A percentile compares a stretch with the other conserved stretches of the same genome.
These are phyloP conservation scores for Chlorella vulgaris DNA, from an alignment of 139 green algal species.

Conservation along the genomic window DNA sequence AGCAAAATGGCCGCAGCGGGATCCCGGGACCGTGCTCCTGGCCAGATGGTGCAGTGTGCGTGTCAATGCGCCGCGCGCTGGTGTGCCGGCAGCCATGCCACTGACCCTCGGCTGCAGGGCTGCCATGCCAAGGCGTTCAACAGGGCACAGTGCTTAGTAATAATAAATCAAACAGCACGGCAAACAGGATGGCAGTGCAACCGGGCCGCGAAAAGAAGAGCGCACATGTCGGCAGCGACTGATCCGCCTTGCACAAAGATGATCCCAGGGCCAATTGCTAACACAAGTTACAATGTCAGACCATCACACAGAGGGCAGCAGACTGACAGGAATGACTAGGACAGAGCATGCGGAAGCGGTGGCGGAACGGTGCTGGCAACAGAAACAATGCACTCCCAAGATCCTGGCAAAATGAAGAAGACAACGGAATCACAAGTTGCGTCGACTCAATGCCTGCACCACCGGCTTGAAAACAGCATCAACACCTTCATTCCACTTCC, in stretches of 20 bases:
- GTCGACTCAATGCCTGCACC: slow-evolving; percentile 3
- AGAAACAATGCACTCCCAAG: neutral
- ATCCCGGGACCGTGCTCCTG: neutral
- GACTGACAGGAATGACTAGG: neutral
- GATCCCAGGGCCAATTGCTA: too few relatives aligned
- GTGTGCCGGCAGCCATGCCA: neutral
- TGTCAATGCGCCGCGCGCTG: neutral
- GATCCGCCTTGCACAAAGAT: too few relatives aligned
- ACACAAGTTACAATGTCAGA: neutral
- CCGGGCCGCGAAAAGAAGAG: too few relatives aligned
- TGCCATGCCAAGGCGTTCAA: too few relatives aligned
- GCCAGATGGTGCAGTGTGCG: neutral
- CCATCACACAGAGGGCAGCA: neutral
- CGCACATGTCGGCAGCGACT: neutral
- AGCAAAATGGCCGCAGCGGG: neutral
- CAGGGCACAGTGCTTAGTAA: neutral
- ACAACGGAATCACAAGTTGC: slow-evolving; percentile 29
- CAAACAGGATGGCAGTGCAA: too few relatives aligned
- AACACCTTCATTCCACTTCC: slow-evolving; percentile 22
- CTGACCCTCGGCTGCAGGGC: neutral
- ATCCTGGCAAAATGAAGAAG: neutral
- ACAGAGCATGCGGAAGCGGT: neutral
- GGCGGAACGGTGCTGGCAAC: neutral
- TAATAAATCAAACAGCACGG: neutral
- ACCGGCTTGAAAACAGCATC: slow-evolving; percentile 29